Evolutionary conservation across 768 basidiomycete species (phyloP).

Genomic region (Melanogaster broomeanus): DNA sequence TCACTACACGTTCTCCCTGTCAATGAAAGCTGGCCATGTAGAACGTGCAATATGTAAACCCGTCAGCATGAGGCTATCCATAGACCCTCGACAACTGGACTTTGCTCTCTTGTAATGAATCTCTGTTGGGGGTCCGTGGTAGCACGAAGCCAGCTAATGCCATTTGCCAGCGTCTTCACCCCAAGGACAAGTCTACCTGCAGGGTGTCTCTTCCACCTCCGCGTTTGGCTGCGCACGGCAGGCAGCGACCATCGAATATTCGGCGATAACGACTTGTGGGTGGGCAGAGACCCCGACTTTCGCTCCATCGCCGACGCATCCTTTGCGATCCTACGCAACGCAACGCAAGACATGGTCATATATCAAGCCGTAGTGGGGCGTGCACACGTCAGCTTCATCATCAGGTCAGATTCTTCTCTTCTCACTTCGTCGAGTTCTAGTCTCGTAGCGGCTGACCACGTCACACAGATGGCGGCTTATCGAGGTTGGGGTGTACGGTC

Average conservation of each 20-base stretch:
- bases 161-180: conserved; percentile 50
- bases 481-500: conserved; percentile 47
- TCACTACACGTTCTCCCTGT: conserved; percentile 53
- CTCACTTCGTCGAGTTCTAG: background rate
- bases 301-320: conserved; percentile 54
- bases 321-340: conserved; percentile 49
- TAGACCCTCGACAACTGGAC: conserved; percentile 56
- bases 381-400: conserved; percentile 55
- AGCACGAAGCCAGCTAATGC: background rate
- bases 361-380: conserved; percentile 60
- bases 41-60: conserved; percentile 56
- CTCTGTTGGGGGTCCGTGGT: too few species aligned
- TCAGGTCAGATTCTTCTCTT: conserved; percentile 39
- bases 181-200: conserved; percentile 56
- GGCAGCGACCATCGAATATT: conserved; percentile 66
- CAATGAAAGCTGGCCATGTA: conserved; percentile 54
- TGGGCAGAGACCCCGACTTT: conserved; percentile 69
- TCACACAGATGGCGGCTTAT: conserved; percentile 50
- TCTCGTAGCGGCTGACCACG: background rate
- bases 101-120: conserved; percentile 64
- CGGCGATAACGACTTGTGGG: conserved; percentile 63
- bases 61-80: conserved; percentile 42
- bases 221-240: conserved; percentile 63
- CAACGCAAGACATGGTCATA: conserved; percentile 45
- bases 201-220: conserved; percentile 56